A percentile compares a stretch with the other conserved stretches of the same genome.
Conservation (phyloP, 805 yeast species). For the Barnettozyma sp. region DNA sequence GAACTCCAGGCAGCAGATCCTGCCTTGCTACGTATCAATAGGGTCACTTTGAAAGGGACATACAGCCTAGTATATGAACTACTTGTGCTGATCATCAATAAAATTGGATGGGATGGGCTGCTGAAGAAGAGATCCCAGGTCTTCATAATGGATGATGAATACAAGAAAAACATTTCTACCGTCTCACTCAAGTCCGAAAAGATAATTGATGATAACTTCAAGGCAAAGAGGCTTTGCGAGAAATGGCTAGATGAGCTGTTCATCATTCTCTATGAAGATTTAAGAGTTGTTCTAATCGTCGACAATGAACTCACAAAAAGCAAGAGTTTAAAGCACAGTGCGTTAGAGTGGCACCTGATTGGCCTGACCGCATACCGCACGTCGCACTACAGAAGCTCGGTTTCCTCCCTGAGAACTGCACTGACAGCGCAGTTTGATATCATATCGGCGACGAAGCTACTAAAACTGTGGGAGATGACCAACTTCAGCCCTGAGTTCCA, state of each 20-base stretch:
- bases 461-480: conserved; percentile 33
- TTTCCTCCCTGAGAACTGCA: conserved; percentile 49
- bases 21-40: conserved; percentile 43
- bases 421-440: conserved; percentile 54
- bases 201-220: conserved; percentile 9
- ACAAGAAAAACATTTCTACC: conserved; percentile 30
- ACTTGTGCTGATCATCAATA: conserved; percentile 57
- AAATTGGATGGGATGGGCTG: conserved; percentile 78
- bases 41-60: conserved; percentile 44
- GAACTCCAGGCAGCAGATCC: conserved; percentile 42
- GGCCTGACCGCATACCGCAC: conserved; percentile 49
- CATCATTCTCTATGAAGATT: conserved; percentile 61
- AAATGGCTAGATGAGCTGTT: conserved; percentile 75
- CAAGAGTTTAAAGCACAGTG: conserved; percentile 40
- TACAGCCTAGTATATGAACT: conserved; percentile 59
- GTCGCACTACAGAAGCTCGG: conserved; percentile 40
- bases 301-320: conserved; percentile 25
- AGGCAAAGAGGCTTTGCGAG: conserved; percentile 55
- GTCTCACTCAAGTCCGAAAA: conserved; percentile 14
- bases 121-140: conserved; percentile 58
- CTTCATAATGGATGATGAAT: conserved; percentile 78
- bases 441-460: conserved; percentile 45
- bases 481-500: conserved; percentile 13
- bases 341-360: conserved; percentile 68
- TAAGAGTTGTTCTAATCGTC: conserved; percentile 32